phyloP scores from a whole-genome alignment of 306 rosid species.

The Ormosia emarginata region DNA sequence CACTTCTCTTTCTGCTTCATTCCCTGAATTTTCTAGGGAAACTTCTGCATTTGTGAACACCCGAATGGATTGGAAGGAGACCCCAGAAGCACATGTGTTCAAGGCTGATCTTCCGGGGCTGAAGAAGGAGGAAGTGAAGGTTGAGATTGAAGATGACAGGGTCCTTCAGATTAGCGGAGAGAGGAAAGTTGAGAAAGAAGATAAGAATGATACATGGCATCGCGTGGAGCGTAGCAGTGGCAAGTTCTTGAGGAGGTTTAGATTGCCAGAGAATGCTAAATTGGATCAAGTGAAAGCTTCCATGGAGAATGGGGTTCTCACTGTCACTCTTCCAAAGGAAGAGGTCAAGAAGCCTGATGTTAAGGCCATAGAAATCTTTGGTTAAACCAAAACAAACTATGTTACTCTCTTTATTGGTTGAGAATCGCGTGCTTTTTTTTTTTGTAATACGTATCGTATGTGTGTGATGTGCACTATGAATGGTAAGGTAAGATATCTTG shows the following conservation, averaged over 20 bases:
- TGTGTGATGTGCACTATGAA: not conserved
- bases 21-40: not conserved
- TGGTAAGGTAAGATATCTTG: not conserved
- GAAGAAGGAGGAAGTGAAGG: slow-evolving; percentile 43
- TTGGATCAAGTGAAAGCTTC: slow-evolving; percentile 31
- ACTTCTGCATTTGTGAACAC: slow-evolving; percentile 32
- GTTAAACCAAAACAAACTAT: not conserved
- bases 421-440: not conserved
- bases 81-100: slow-evolving; percentile 43
- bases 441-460: no score
- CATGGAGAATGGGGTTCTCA: slow-evolving; percentile 43
- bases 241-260: slow-evolving; percentile 29
- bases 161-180: slow-evolving; percentile 43
- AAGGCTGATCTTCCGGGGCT: slow-evolving; percentile 37
- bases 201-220: slow-evolving; percentile 36
- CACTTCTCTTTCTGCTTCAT: slow-evolving; percentile 5
- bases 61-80: slow-evolving; percentile 39
- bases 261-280: slow-evolving; percentile 29
- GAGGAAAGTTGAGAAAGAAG: slow-evolving; percentile 38
- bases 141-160: slow-evolving; percentile 29
- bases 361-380: slow-evolving; percentile 28
- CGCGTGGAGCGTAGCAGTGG: slow-evolving; percentile 40
- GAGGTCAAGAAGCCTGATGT: slow-evolving; percentile 30
- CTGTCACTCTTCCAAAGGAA: slow-evolving; percentile 34
- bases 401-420: not conserved